phyloP scores from a whole-genome alignment of 2,329 filamentous ascomycete genomes.

The Gliomastix tumulicola region DNA sequence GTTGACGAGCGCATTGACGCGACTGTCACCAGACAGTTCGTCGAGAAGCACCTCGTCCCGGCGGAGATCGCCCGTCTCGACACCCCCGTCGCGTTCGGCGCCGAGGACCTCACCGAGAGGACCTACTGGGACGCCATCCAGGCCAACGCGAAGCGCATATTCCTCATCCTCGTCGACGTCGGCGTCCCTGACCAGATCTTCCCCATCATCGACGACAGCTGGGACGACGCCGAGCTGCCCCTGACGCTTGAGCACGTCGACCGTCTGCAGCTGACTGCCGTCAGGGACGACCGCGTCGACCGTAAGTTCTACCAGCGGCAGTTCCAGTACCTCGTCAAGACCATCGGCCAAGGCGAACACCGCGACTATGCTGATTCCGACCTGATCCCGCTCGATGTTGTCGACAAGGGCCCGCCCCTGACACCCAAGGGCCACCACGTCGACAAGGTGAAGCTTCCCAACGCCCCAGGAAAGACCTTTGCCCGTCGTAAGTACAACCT shows the following conservation, averaged over 20 bases:
- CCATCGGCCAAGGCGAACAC: constrained; percentile 53
- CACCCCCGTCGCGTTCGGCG: constrained; percentile 56
- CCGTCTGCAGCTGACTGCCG: constrained; percentile 52
- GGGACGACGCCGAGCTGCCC: constrained; percentile 71
- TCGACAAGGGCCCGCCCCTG: constrained; percentile 48
- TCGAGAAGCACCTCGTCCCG: constrained; percentile 56
- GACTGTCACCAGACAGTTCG: constrained; percentile 62
- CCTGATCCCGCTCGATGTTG: constrained; percentile 60
- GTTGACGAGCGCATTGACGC: constrained; percentile 61
- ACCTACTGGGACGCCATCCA: constrained; percentile 77
- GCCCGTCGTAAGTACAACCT: constrained; percentile 52
- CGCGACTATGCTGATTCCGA: constrained; percentile 60
- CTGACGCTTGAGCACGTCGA: constrained; percentile 59
- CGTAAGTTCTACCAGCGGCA: constrained; percentile 64
- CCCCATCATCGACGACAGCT: constrained; percentile 65
- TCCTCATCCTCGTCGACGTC: constrained; percentile 64
- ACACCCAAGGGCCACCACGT: constrained; percentile 26
- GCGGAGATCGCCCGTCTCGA: constrained; percentile 58
- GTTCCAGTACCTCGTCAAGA: constrained; percentile 62
- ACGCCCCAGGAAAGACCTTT: constrained; percentile 46
- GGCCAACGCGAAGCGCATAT: constrained; percentile 60
- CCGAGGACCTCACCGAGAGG: constrained; percentile 58
- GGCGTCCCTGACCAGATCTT: constrained; percentile 70
- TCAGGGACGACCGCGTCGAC: constrained; percentile 56
- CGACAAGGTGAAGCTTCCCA: constrained; percentile 58